A percentile compares a stretch with the other conserved stretches of the same genome.
Evolutionary conservation across 352 stramenopile species (phyloP).

Genomic region (Thraustochytrium striatum): DNA sequence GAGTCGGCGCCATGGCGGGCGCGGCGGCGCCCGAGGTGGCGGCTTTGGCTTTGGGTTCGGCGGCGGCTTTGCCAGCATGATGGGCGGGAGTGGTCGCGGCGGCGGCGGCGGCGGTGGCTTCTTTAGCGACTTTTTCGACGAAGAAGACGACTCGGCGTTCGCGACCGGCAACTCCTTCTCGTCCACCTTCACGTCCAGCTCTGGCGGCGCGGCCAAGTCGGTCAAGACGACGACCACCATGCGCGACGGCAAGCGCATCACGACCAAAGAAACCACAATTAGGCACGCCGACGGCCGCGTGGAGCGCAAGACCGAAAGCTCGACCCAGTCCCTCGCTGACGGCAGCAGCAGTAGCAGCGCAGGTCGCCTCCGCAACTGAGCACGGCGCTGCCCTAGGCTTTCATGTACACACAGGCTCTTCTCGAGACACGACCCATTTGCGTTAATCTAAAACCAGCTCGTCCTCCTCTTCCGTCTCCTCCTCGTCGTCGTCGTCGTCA

Average conservation of each 20-base stretch:
- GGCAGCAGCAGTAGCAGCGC: neutral
- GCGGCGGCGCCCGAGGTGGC: neutral
- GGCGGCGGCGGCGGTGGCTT: neutral
- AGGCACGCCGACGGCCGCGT: conserved; percentile 36
- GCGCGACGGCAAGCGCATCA: conserved; percentile 34
- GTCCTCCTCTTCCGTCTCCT: neutral
- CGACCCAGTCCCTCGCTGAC: neutral
- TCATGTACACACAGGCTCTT: neutral
- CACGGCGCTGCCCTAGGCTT: neutral
- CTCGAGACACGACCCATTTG: neutral
- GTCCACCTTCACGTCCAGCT: conserved; percentile 7
- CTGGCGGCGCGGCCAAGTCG: neutral
- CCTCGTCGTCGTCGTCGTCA: conserved; percentile 1
- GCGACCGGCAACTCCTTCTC: conserved; percentile 24
- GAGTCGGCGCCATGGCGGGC: neutral
- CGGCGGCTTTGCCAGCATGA: neutral
- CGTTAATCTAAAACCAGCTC: neutral
- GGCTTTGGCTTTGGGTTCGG: neutral
- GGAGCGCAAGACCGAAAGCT: conserved; percentile 19
- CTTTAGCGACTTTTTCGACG: neutral
- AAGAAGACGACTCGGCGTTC: neutral
- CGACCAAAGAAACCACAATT: conserved; percentile 32
- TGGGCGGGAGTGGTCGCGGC: neutral
- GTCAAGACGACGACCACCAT: conserved; percentile 28
- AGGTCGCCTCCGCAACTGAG: neutral